Evolutionary conservation across 139 green algal genomes (phyloP).

Genomic region (Yamagishiella unicocca): DNA sequence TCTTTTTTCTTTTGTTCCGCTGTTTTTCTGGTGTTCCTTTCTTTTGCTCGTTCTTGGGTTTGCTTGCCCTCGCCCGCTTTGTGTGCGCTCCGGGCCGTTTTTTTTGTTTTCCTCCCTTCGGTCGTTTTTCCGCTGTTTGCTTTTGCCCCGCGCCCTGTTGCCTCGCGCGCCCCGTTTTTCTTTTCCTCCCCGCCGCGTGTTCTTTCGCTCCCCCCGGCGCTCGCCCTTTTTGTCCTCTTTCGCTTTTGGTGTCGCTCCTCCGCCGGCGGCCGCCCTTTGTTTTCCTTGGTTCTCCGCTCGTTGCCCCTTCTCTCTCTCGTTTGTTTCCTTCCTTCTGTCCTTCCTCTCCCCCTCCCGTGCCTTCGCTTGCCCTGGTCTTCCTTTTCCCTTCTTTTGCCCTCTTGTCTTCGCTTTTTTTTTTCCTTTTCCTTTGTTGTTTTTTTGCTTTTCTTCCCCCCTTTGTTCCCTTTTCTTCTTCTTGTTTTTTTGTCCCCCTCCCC

Average conservation of each 20-base stretch:
- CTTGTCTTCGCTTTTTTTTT: background rate
- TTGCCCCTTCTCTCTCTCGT: too few relatives aligned
- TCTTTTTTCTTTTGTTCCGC: background rate
- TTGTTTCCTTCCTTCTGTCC: too few relatives aligned
- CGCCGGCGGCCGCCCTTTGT: background rate
- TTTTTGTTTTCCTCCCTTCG: background rate
- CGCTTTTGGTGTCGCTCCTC: background rate
- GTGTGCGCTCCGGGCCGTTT: too few relatives aligned
- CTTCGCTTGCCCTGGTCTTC: background rate
- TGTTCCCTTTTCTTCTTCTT: background rate
- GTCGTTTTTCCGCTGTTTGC: background rate
- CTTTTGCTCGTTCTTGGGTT: background rate
- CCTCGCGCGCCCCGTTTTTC: background rate
- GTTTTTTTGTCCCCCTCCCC: background rate
- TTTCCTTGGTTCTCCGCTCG: background rate
- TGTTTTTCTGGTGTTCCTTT: background rate
- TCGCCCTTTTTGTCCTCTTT: background rate
- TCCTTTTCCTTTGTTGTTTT: background rate
- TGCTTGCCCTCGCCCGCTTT: background rate
- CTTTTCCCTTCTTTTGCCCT: background rate
- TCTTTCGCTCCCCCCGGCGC: background rate
- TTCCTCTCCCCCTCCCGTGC: background rate
- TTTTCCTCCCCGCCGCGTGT: background rate
- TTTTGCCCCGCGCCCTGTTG: background rate
- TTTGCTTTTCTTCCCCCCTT: background rate